Evolutionary conservation across 2,329 filamentous ascomycete species (phyloP).

Genomic region (Parascedosporium putredinis): DNA sequence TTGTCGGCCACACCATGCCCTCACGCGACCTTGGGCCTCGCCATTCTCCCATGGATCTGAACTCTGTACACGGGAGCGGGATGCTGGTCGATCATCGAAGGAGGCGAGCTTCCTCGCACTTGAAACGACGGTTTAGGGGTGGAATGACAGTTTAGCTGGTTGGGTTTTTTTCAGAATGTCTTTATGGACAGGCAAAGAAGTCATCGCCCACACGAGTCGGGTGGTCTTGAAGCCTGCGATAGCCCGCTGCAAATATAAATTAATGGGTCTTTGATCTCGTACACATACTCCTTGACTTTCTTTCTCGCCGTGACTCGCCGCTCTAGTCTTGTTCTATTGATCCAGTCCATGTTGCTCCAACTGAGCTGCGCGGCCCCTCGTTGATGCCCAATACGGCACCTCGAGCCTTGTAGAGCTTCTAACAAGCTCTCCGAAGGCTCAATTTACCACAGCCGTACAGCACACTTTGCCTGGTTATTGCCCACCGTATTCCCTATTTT

Average conservation of each 20-base stretch:
- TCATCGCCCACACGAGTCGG: neutral
- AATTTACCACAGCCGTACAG: too few species aligned
- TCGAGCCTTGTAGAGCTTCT: neutral
- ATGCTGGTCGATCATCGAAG: neutral
- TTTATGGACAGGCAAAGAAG: constrained; percentile 2
- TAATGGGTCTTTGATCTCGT: neutral
- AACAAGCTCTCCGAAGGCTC: too few species aligned
- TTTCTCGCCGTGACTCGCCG: neutral
- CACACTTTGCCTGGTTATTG: neutral
- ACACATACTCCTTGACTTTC: neutral
- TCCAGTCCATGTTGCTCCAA: too few species aligned
- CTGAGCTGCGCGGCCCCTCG: too few species aligned
- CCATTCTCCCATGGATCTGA: neutral
- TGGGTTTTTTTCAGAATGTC: neutral
- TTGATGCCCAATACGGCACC: neutral
- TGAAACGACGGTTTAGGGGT: neutral
- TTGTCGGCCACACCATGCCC: neutral
- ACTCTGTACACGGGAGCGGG: neutral
- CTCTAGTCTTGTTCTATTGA: too few species aligned
- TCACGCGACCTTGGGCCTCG: neutral
- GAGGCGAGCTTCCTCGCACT: neutral
- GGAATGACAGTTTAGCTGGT: constrained; percentile 1
- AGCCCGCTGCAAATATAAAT: constrained; percentile 1
- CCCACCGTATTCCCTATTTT: neutral
- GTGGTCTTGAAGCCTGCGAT: neutral